phyloP scores from a whole-genome alignment of 352 stramenopile genomes.

The Globisporangium solare region DNA sequence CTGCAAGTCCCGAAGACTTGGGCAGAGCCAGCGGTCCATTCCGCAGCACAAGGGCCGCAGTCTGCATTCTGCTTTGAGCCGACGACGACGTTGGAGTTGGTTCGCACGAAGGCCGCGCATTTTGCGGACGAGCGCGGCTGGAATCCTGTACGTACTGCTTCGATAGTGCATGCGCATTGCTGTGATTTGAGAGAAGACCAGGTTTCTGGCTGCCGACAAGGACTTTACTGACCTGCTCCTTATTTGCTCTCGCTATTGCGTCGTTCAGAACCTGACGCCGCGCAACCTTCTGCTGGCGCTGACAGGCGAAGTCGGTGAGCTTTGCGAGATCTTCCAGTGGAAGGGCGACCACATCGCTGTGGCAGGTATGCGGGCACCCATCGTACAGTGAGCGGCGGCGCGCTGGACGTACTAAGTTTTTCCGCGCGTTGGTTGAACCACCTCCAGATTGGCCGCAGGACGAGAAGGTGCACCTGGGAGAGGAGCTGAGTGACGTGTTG shows the following conservation, averaged over 20 bases:
- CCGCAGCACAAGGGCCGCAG: background rate
- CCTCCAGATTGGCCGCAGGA: conserved; percentile 56
- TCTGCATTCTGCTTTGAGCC: conserved; percentile 27
- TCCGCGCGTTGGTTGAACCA: too few species aligned
- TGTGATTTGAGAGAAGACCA: background rate
- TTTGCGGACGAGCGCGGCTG: conserved; percentile 65
- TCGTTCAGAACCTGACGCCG: conserved; percentile 47
- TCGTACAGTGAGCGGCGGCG: conserved; percentile 51
- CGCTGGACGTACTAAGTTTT: conserved; percentile 40
- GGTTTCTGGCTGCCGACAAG: too few species aligned
- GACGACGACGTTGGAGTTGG: conserved; percentile 42
- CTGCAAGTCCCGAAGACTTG: background rate
- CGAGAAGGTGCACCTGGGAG: conserved; percentile 87
- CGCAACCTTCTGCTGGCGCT: conserved; percentile 94
- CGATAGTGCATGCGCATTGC: background rate
- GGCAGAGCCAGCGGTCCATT: too few species aligned
- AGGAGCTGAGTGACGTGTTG: conserved; percentile 95
- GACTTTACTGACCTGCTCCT: too few species aligned
- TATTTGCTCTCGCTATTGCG: too few species aligned
- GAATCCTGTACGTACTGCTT: conserved; percentile 32
- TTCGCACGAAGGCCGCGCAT: conserved; percentile 45
- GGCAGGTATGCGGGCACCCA: conserved; percentile 21
- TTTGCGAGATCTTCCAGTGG: conserved; percentile 95
- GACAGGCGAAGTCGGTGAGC: conserved; percentile 93
- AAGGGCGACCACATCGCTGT: conserved; percentile 77